Percentiles rank a stretch among this genome's conserved stretches.
phyloP scores from a whole-genome alignment of 106 monocot genomes.

The Allium sativum region DNA sequence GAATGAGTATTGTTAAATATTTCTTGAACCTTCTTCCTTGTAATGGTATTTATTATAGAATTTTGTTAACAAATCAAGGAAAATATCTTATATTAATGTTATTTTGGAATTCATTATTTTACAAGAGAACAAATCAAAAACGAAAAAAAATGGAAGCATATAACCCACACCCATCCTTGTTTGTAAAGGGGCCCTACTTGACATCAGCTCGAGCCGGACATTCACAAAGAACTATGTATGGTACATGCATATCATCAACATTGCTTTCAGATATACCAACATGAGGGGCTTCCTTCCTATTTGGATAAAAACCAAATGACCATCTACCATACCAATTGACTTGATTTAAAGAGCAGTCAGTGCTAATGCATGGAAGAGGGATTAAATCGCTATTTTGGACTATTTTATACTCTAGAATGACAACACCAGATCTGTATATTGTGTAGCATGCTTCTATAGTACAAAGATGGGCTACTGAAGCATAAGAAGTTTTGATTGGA shows the following conservation, averaged over 20 bases:
- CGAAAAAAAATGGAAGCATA: slow-evolving; percentile 72
- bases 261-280: slow-evolving; percentile 57
- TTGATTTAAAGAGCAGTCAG: slow-evolving; percentile 43
- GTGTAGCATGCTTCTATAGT: slow-evolving; percentile 34
- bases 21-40: no score
- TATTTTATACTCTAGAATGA: slow-evolving; percentile 53
- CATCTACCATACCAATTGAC: slow-evolving; percentile 84
- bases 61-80: no score
- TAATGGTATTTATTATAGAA: no score
- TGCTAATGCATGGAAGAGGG: slow-evolving; percentile 79
- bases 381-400: slow-evolving; percentile 60
- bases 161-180: slow-evolving; percentile 44
- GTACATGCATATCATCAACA: slow-evolving; percentile 74
- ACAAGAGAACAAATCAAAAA: no score
- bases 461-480: slow-evolving; percentile 20
- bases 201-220: slow-evolving; percentile 76
- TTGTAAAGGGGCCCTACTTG: slow-evolving; percentile 67
- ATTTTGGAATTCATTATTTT: no score
- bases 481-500: slow-evolving; percentile 32
- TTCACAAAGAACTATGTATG: slow-evolving; percentile 80
- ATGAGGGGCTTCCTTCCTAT: slow-evolving; percentile 83
- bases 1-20: no score
- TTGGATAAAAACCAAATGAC: slow-evolving; percentile 96
- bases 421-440: slow-evolving; percentile 61
- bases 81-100: no score